Base-by-base conservation (phyloP, 768 basidiomycete genomes). In the Fibroporia radiculosa region DNA sequence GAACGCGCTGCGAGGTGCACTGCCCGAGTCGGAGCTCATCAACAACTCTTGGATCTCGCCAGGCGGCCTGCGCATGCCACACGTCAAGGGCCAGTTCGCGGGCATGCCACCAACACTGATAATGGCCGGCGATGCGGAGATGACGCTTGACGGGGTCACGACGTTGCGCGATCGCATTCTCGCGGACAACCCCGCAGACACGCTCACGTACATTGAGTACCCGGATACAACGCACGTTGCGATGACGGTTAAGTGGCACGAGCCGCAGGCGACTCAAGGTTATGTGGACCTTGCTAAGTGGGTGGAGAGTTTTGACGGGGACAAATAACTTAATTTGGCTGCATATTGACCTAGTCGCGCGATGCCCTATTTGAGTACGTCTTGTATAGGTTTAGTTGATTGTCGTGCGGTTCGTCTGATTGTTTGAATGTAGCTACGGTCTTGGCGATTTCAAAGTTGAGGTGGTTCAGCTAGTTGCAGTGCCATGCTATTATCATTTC, bases 101-200 rank as follows among this genome's bases (percentile, higher is more conserved):
- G 72, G 69, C 14, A 83, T 78, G 59, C 81, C 82, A 1, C 63
- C 70, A 18, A 81, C 80, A 0, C 80, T 79, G 58, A 71, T 84
- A 35, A 64, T 71, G 6, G 70, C 66, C 3, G 82, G 82, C 13
- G 75, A 72, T 3, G 74, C 74, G 2, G 81, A 84, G 56, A 57
- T 74, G 10, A 50, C 79, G n/a, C 62, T 69, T n/a, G 82, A 83
- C 57, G 26, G 29, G 19, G 56, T 61, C 49, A 35, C 28, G 14
- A 56, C 56, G 2, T 40, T 64, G 24, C 40, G 49, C 12, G 49
- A 58, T 12, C 47, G 57, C 29, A 42, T 67, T 34, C 33, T 34
- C 7, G 44, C 22, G 27, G 66, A 63, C 44, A 10, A 18, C 16
- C 62, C 54, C 1, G 31, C 26, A 32, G 49, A 44, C 4, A 19